Evolutionary conservation across 495 filamentous ascomycete species (phyloP).

Genomic region (Trichoderma orchidacearum): DNA sequence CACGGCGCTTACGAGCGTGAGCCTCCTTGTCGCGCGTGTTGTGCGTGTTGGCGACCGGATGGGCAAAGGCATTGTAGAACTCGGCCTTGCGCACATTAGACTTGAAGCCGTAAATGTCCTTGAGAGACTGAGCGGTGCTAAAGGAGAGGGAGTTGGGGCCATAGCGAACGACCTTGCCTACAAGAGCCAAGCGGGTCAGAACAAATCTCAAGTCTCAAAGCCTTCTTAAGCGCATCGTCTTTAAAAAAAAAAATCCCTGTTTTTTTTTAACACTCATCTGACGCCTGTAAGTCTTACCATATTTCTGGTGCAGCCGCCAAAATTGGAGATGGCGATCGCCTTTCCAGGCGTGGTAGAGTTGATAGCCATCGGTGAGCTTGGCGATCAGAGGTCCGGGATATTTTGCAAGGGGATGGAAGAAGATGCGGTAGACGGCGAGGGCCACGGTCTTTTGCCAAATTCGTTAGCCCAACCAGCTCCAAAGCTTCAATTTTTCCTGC

Average conservation of each 20-base stretch:
- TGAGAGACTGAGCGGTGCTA: slow-evolving; percentile 34
- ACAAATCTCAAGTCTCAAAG: too few relatives aligned
- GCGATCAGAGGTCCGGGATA: slow-evolving; percentile 51
- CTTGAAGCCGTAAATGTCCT: slow-evolving; percentile 41
- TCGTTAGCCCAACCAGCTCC: not conserved
- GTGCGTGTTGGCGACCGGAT: slow-evolving; percentile 45
- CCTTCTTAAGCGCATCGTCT: too few relatives aligned
- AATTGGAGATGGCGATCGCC: slow-evolving; percentile 49
- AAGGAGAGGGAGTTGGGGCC: slow-evolving; percentile 48
- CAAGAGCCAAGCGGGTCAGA: slow-evolving; percentile 1
- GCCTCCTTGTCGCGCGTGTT: slow-evolving; percentile 41
- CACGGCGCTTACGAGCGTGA: slow-evolving; percentile 51
- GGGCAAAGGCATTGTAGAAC: slow-evolving; percentile 52
- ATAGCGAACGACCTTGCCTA: slow-evolving; percentile 40
- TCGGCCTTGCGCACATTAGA: slow-evolving; percentile 49
- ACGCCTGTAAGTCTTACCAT: slow-evolving; percentile 21
- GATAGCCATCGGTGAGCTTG: slow-evolving; percentile 41
- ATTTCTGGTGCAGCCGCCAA: slow-evolving; percentile 40
- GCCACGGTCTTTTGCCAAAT: slow-evolving; percentile 13
- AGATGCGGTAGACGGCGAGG: slow-evolving; percentile 36
- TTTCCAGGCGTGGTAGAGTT: slow-evolving; percentile 41
- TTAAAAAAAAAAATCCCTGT: too few relatives aligned
- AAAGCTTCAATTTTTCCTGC: not conserved
- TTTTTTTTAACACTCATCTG: not conserved
- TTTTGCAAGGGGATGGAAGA: slow-evolving; percentile 51